Conservation (phyloP, 2,329 filamentous ascomycete species). For the Trichoderma sp. region DNA sequence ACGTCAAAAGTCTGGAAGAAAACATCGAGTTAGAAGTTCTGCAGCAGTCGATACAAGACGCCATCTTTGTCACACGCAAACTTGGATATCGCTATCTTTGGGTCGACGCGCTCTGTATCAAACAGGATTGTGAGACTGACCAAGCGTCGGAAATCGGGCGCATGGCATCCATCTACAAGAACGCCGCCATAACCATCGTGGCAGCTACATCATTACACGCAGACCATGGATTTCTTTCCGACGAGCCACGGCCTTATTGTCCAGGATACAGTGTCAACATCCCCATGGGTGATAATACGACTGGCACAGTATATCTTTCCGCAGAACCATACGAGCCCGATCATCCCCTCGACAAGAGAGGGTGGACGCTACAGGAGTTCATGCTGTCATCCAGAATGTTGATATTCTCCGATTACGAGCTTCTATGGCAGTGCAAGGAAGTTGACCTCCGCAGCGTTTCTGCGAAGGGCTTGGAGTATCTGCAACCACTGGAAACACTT, state of each 20-base stretch:
- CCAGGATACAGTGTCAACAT: not conserved
- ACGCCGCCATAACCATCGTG: constrained; percentile 9
- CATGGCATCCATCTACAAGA: constrained; percentile 15
- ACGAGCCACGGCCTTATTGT: not conserved
- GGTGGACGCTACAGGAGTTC: constrained; percentile 11
- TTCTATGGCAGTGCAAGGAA: constrained; percentile 19
- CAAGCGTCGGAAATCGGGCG: not conserved
- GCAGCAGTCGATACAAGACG: constrained; percentile 11
- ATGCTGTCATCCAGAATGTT: constrained; percentile 15
- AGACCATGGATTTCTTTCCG: not conserved
- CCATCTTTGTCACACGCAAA: not conserved
- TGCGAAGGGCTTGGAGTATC: not conserved
- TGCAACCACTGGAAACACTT: not conserved
- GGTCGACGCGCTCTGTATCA: constrained; percentile 14
- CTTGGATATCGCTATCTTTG: constrained; percentile 15
- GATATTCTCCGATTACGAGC: constrained; percentile 11
- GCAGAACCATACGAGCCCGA: not conserved
- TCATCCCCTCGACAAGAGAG: constrained; percentile 15
- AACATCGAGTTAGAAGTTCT: not conserved
- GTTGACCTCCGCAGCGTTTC: not conserved
- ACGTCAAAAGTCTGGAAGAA: not conserved
- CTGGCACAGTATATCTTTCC: constrained; percentile 5
- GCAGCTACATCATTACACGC: not conserved
- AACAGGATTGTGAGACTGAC: not conserved
- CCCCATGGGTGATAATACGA: not conserved